Evolutionary conservation across 176 grass and related monocot species (phyloP).

Genomic region (Lolium perenne): DNA sequence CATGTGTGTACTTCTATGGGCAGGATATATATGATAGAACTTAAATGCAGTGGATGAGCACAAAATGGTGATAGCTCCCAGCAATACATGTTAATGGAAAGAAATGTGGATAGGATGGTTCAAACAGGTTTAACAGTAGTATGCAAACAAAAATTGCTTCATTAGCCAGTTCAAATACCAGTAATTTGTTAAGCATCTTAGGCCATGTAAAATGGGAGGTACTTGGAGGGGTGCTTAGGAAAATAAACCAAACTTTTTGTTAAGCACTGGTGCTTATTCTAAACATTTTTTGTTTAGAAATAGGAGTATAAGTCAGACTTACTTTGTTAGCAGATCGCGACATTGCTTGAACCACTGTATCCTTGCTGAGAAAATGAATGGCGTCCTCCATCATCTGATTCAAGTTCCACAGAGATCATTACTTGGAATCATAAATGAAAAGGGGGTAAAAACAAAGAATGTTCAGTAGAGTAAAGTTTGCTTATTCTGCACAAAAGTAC

Average conservation of each 20-base stretch:
- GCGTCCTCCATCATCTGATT: constrained; percentile 99
- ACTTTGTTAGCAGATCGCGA: constrained; percentile 95
- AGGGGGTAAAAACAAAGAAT: constrained; percentile 31
- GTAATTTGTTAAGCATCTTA: constrained; percentile 13
- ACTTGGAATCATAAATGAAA: constrained; percentile 30
- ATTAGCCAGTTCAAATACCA: neutral
- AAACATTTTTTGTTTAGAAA: neutral
- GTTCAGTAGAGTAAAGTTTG: constrained; percentile 27
- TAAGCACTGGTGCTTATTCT: too few species aligned
- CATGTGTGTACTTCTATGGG: constrained; percentile 7
- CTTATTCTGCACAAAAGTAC: constrained; percentile 39
- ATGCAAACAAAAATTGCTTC: constrained; percentile 18
- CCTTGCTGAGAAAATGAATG: constrained; percentile 94
- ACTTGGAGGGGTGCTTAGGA: too few species aligned
- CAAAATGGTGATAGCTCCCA: constrained; percentile 34
- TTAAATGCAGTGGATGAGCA: constrained; percentile 19
- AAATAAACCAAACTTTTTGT: too few species aligned
- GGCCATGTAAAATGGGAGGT: too few species aligned
- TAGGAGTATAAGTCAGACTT: constrained; percentile 31
- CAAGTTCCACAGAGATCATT: constrained; percentile 28
- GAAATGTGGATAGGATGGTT: constrained; percentile 1
- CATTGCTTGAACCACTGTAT: constrained; percentile 97
- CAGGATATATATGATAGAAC: constrained; percentile 11
- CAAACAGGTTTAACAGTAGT: constrained; percentile 19
- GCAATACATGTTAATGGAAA: constrained; percentile 31